phyloP scores from a whole-genome alignment of 352 stramenopile genomes.

The Aphanomyces invadans region DNA sequence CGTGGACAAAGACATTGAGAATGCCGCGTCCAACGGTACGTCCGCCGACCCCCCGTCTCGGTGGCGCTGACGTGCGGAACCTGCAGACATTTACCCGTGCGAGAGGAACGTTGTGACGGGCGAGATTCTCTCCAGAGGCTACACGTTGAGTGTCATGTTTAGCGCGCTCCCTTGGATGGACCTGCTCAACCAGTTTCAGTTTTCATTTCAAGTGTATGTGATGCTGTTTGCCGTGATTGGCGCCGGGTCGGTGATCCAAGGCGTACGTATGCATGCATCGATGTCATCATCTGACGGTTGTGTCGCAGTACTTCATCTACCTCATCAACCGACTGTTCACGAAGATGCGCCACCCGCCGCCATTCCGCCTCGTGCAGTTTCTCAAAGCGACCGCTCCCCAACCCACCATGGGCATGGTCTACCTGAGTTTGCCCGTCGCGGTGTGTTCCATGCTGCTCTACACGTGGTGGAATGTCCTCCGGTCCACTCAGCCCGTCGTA shows the following conservation, averaged over 20 bases:
- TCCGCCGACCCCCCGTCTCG: neutral
- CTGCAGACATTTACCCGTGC: conserved; percentile 41
- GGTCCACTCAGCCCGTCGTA: conserved; percentile 38
- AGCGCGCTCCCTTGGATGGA: conserved; percentile 88
- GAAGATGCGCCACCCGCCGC: conserved; percentile 91
- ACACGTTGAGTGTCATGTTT: conserved; percentile 85
- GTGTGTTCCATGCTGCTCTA: conserved; percentile 59
- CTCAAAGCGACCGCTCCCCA: conserved; percentile 84
- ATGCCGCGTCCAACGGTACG: conserved; percentile 52
- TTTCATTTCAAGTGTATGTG: conserved; percentile 90
- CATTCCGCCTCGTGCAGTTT: conserved; percentile 87
- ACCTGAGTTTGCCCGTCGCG: conserved; percentile 56
- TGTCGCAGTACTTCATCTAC: conserved; percentile 80
- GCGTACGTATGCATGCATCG: conserved; percentile 32
- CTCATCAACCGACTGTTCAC: conserved; percentile 92
- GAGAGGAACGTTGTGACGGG: conserved; percentile 57
- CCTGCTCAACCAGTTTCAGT: conserved; percentile 95
- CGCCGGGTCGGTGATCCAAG: conserved; percentile 78
- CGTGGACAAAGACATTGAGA: conserved; percentile 47
- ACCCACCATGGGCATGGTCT: conserved; percentile 69
- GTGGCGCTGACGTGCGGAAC: neutral
- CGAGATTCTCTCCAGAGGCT: conserved; percentile 54
- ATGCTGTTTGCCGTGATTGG: conserved; percentile 91
- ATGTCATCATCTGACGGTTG: neutral
- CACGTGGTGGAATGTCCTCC: conserved; percentile 68